phyloP scores from a whole-genome alignment of 495 filamentous ascomycete species.

The Bacidia rubella region DNA sequence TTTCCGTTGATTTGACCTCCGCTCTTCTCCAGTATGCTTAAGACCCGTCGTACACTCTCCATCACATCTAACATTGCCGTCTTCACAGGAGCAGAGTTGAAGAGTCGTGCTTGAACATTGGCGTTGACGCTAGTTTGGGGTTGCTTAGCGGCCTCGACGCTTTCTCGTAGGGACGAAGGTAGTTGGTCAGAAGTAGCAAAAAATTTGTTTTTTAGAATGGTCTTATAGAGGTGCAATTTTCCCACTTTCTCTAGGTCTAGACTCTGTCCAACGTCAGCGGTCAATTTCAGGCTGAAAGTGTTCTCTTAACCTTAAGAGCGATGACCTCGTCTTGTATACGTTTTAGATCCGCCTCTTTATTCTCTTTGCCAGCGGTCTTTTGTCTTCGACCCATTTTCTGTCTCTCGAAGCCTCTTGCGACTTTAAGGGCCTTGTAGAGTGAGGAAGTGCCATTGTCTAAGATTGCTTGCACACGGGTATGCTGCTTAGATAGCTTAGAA shows the following conservation, averaged over 20 bases:
- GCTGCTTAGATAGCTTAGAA: neutral
- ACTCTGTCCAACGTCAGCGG: conserved; percentile 19
- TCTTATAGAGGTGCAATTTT: conserved; percentile 58
- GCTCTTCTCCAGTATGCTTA: conserved; percentile 20
- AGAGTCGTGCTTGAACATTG: conserved; percentile 74
- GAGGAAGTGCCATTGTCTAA: conserved; percentile 44
- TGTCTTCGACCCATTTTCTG: conserved; percentile 72
- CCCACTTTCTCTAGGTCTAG: conserved; percentile 55
- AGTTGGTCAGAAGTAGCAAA: conserved; percentile 43
- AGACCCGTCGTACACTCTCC: conserved; percentile 42
- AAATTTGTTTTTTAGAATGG: conserved; percentile 57
- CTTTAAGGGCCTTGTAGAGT: conserved; percentile 57
- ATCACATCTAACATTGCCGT: conserved; percentile 50
- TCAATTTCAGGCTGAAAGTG: conserved; percentile 3
- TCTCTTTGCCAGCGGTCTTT: conserved; percentile 47
- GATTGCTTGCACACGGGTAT: conserved; percentile 33
- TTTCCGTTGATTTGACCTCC: neutral
- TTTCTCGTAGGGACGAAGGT: conserved; percentile 23
- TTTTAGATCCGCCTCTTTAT: conserved; percentile 25
- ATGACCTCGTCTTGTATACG: conserved; percentile 60
- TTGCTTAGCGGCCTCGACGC: conserved; percentile 23
- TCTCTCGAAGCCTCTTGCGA: conserved; percentile 74
- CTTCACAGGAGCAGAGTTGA: conserved; percentile 61
- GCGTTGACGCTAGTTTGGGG: conserved; percentile 38
- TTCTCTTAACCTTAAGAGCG: conserved; percentile 51